A percentile compares a stretch with the other conserved stretches of the same genome.
These are phyloP conservation scores for Melastoma malabathricum DNA, from an alignment of 345 rosid genomes.

Conservation along the genomic window DNA sequence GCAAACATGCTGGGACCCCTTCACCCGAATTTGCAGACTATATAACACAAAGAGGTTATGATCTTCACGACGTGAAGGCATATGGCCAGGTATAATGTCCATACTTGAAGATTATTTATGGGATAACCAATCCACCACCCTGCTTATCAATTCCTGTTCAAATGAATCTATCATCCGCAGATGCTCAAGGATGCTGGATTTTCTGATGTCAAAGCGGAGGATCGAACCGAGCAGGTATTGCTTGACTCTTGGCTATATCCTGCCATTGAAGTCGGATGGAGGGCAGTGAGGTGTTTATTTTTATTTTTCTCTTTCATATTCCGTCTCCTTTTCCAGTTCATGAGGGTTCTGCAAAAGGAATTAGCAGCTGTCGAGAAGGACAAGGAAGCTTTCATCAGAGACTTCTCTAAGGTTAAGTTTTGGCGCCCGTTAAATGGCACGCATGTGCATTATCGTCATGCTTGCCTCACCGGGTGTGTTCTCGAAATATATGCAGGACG, in stretches of 20 bases:
- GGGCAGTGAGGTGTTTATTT: too few species aligned
- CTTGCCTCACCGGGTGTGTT: neutral
- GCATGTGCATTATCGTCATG: too few species aligned
- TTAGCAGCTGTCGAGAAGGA: slow-evolving; percentile 52
- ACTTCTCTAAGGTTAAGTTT: slow-evolving; percentile 61
- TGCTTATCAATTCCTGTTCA: neutral
- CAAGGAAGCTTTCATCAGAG: slow-evolving; percentile 51
- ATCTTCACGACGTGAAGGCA: slow-evolving; percentile 67
- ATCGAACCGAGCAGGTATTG: slow-evolving; percentile 67
- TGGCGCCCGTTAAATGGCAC: neutral
- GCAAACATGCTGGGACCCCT: slow-evolving; percentile 58
- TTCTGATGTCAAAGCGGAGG: slow-evolving; percentile 57
- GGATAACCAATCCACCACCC: neutral
- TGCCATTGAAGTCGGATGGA: too few species aligned
- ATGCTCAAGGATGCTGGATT: slow-evolving; percentile 60
- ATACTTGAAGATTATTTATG: neutral
- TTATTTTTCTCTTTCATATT: too few species aligned
- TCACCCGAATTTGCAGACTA: slow-evolving; percentile 54
- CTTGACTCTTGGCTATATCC: neutral
- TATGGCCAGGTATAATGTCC: slow-evolving; percentile 67
- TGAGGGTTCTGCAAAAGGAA: slow-evolving; percentile 55
- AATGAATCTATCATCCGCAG: neutral
- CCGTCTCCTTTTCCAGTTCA: slow-evolving; percentile 40
- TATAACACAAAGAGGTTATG: slow-evolving; percentile 84
- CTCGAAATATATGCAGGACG: slow-evolving; percentile 35